Evolutionary conservation across 371 early-diverging fungal species (phyloP).

Genomic region (Circinella umbellata): DNA sequence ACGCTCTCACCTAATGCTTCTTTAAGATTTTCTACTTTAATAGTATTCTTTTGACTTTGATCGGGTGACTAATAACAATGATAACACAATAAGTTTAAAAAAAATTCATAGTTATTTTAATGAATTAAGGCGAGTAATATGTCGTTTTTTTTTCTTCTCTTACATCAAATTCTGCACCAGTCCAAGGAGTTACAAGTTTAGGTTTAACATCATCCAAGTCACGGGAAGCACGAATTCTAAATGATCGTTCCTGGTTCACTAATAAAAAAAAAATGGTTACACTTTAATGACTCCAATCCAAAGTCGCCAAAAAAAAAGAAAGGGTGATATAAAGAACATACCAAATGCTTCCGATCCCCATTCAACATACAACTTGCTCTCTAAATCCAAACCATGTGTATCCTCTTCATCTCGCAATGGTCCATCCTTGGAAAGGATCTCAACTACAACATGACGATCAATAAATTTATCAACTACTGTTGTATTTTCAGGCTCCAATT

Average conservation of each 20-base stretch:
- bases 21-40: conserved; percentile 56
- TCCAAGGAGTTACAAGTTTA: conserved; percentile 47
- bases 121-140: no score
- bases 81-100: no score
- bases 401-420: conserved; percentile 50
- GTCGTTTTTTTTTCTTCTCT: background rate
- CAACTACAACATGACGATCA: conserved; percentile 42
- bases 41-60: conserved; percentile 28
- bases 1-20: conserved; percentile 44
- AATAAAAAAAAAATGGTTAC: background rate
- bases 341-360: conserved; percentile 47
- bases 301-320: no score
- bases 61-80: conserved; percentile 23
- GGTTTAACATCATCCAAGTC: conserved; percentile 54
- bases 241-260: conserved; percentile 44
- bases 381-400: conserved; percentile 50
- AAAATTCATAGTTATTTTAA: no score
- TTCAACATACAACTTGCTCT: conserved; percentile 43
- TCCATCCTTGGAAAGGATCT: conserved; percentile 46
- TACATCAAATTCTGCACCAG: conserved; percentile 34
- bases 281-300: background rate
- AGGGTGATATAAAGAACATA: conserved; percentile 14
- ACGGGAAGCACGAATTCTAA: conserved; percentile 52
- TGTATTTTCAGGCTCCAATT: conserved; percentile 31
- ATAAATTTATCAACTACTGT: conserved; percentile 30